These are phyloP conservation scores for Podila clonocystis DNA, from an alignment of 192 early-diverging fungal genomes.

Conservation along the genomic window DNA sequence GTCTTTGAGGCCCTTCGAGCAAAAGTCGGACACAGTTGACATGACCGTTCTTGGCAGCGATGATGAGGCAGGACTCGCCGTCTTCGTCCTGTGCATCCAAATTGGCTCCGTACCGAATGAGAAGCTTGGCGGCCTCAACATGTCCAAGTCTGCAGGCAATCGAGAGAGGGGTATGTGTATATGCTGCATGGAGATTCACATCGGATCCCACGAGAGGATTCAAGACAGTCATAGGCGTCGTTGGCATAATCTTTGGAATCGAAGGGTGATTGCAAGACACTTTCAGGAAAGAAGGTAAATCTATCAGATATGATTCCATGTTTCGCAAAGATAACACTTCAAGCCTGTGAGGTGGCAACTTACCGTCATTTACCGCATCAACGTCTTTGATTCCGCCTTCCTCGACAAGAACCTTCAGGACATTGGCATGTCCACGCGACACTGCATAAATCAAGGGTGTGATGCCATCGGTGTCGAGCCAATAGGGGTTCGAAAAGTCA, in stretches of 20 bases:
- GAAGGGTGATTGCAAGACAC: constrained; percentile 8
- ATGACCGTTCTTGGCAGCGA: constrained; percentile 63
- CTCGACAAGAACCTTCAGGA: constrained; percentile 62
- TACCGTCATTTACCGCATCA: constrained; percentile 50
- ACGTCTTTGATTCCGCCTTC: constrained; percentile 61
- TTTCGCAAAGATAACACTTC: not conserved
- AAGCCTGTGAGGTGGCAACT: not conserved
- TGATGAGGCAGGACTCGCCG: constrained; percentile 71
- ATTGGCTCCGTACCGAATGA: constrained; percentile 65
- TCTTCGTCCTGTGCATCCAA: constrained; percentile 71
- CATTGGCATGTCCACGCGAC: constrained; percentile 56
- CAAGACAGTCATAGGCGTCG: constrained; percentile 25
- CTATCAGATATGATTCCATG: not conserved
- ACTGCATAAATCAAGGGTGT: constrained; percentile 73
- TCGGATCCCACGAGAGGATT: constrained; percentile 37
- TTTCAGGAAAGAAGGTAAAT: not conserved
- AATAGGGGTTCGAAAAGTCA: constrained; percentile 54
- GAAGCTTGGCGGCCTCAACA: constrained; percentile 53
- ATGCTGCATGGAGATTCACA: constrained; percentile 21
- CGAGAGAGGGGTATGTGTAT: constrained; percentile 58
- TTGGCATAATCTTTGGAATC: constrained; percentile 41
- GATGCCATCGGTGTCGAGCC: constrained; percentile 75
- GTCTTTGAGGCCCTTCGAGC: constrained; percentile 35
- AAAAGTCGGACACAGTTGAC: constrained; percentile 61
- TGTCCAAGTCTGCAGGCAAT: constrained; percentile 64